Percentiles rank a stretch among this genome's conserved stretches.
Evolutionary conservation across 1,139 yeast species (phyloP).

Genomic region (Magnusiomyces ingens): DNA sequence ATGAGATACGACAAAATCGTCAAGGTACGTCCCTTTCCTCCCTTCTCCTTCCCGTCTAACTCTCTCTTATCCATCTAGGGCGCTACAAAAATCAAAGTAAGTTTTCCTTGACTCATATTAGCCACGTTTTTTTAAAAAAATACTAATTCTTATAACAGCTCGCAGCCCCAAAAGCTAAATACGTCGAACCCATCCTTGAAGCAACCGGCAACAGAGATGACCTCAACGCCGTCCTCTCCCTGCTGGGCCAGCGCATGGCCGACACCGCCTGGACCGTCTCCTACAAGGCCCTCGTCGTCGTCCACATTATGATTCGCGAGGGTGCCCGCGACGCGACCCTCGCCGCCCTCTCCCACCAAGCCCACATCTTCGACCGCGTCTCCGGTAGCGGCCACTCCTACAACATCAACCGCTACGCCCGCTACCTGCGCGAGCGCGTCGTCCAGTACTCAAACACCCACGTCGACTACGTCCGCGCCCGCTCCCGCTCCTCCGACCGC

Average conservation of each 20-base stretch:
- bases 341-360: conserved; percentile 52
- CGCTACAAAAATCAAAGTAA: conserved; percentile 56
- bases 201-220: conserved; percentile 60
- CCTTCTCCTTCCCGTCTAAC: too few species aligned
- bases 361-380: conserved; percentile 51
- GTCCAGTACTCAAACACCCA: conserved; percentile 58
- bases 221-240: conserved; percentile 60
- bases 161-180: conserved; percentile 98
- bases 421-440: conserved; percentile 63
- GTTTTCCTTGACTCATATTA: conserved; percentile 18
- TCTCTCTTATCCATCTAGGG: too few species aligned
- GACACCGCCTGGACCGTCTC: conserved; percentile 84
- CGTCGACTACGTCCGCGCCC: conserved; percentile 68
- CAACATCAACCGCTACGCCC: conserved; percentile 60
- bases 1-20: too few species aligned
- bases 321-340: conserved; percentile 72
- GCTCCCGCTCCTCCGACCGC: too few species aligned
- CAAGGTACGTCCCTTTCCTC: too few species aligned
- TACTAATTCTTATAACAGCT: conserved; percentile 44
- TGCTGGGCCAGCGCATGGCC: conserved; percentile 53
- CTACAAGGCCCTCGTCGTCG: conserved; percentile 73
- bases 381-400: conserved; percentile 45
- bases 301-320: conserved; percentile 88
- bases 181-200: conserved; percentile 84
- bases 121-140: conserved; percentile 18